These are phyloP conservation scores for bread wheat (Triticum aestivum) DNA, from an alignment of 176 grass and related monocot species.

Conservation along the genomic window DNA sequence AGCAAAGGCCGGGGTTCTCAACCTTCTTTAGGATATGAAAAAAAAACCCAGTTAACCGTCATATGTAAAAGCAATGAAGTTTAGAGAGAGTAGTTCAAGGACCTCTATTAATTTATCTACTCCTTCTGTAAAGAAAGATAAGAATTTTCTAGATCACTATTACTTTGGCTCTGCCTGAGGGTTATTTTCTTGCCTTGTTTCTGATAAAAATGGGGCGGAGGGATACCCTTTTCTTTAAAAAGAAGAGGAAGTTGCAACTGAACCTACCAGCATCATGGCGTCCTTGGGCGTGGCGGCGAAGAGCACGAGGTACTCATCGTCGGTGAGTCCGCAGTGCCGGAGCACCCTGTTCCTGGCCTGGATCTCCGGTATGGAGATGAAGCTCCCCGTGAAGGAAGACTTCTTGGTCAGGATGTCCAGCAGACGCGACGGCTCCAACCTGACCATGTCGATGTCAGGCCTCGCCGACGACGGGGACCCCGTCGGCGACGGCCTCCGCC, in stretches of 20 bases:
- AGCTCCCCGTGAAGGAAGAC: constrained; percentile 57
- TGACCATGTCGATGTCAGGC: constrained; percentile 37
- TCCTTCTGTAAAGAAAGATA: too few relatives aligned
- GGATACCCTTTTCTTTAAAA: too few relatives aligned
- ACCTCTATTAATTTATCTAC: too few relatives aligned
- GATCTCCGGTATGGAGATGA: constrained; percentile 75
- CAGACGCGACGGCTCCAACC: constrained; percentile 58
- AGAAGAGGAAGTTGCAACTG: background rate
- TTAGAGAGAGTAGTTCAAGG: too few relatives aligned
- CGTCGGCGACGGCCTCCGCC: background rate
- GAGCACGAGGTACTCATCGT: constrained; percentile 66
- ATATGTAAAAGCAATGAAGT: too few relatives aligned
- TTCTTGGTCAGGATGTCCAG: constrained; percentile 66
- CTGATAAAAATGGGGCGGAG: too few relatives aligned
- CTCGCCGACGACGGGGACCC: background rate
- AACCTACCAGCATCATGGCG: constrained; percentile 57
- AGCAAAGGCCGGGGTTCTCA: too few relatives aligned
- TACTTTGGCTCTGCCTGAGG: too few relatives aligned
- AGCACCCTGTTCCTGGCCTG: constrained; percentile 64
- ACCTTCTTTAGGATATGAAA: too few relatives aligned
- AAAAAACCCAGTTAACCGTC: too few relatives aligned
- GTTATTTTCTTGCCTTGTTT: too few relatives aligned
- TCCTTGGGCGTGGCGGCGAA: constrained; percentile 51
- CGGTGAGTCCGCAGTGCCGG: constrained; percentile 54
- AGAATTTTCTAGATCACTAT: too few relatives aligned